Conservation (phyloP, 2,329 filamentous ascomycete species). For the Neopestalotiopsis sp. region DNA sequence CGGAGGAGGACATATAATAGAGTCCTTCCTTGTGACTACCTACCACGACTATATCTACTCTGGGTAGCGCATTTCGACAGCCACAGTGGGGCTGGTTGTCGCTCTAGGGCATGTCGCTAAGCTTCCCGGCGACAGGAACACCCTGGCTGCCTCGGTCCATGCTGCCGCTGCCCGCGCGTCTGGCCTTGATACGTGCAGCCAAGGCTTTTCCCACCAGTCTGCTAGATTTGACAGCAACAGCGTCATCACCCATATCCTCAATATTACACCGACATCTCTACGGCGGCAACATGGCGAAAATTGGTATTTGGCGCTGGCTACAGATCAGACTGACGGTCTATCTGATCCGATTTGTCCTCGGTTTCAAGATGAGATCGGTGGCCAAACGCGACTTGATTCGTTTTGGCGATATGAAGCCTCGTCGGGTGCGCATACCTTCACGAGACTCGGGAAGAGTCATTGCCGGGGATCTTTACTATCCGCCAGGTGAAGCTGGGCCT, state of each 20-base stretch:
- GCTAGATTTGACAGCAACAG: neutral
- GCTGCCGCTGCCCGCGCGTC: neutral
- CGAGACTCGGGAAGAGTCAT: constrained; percentile 4
- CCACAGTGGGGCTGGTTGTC: neutral
- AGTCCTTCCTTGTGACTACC: too few species aligned
- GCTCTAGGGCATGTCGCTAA: neutral
- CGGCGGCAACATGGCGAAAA: neutral
- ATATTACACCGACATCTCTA: neutral
- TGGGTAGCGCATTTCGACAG: neutral
- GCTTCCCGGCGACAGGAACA: neutral
- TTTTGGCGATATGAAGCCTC: constrained; percentile 2
- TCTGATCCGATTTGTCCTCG: neutral
- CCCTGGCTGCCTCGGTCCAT: neutral
- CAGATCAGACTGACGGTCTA: neutral
- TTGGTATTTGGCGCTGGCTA: neutral
- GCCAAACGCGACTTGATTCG: constrained; percentile 1
- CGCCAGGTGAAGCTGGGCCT: neutral
- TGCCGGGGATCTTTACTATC: constrained; percentile 4
- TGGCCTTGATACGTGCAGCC: too few species aligned
- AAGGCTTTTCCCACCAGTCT: neutral
- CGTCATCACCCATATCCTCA: neutral
- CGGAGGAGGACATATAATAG: too few species aligned
- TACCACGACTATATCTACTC: too few species aligned
- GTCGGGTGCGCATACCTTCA: neutral
- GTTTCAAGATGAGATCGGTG: neutral